Evolutionary conservation across 345 rosid genomes (phyloP), one percentile per base, ranked within the genome.

Genomic region (Populus nigra): DNA sequence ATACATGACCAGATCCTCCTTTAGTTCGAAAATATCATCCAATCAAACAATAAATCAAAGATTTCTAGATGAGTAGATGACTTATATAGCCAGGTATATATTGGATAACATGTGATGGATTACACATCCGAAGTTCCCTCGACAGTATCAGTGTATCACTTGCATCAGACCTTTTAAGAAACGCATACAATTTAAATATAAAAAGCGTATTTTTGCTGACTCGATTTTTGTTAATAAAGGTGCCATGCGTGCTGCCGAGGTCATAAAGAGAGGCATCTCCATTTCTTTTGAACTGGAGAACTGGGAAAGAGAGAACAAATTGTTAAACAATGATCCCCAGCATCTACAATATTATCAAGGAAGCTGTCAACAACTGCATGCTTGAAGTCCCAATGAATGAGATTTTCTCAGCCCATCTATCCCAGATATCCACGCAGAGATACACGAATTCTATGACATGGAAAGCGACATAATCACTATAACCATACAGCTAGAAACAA

Each of bases 161-260:
- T 29, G 39, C 23, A 12, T 29, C 72, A 76, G 55, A 76, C 9
- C 23, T 61, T 8, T 59, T 17, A 31, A 62, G 61, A 27, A 76
- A 53, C 17, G 63, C 45, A 2, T 47, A 36, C 20, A 59, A 6
- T 4, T 20, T 25, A 23, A 4, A 47, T 33, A 15, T 22, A 68
- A 2, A 35, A 73, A 31, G 23, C 36, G 8, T 11, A 18, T 11
- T 33, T 5, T 38, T 33, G 43, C 22, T 36, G 72, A 96, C 97
- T 98, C 88, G 90, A 65, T 43, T 83, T 88, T 92, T 96, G 88
- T 96, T 93, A 72, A 92, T 65, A 36, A 74, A 88, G 27, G 97
- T 89, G 70, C 98, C 97, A 80, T 96, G 99, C 17, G 94, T 91
- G 78, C 98, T 93, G 45, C 91, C 96, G 47, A 90, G 88, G 83